phyloP scores from a whole-genome alignment of 78 protist species.

The Protostelium mycophagum region DNA sequence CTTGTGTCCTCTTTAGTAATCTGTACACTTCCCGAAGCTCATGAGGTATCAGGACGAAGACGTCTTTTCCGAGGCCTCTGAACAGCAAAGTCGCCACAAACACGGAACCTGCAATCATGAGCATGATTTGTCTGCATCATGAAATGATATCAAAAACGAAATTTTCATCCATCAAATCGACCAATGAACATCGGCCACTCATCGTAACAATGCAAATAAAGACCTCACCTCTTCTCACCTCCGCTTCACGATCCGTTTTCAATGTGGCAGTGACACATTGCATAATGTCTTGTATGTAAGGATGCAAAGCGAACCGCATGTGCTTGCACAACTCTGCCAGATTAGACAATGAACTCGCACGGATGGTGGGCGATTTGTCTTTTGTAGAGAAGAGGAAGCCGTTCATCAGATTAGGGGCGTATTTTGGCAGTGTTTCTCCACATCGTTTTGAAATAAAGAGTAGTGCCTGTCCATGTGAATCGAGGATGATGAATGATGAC shows the following conservation, averaged over 20 bases:
- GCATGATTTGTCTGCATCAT: not conserved
- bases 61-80: slow-evolving; percentile 32
- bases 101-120: slow-evolving; percentile 5
- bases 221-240: slow-evolving; percentile 47
- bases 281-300: slow-evolving; percentile 36
- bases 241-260: slow-evolving; percentile 2
- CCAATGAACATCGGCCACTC: no score
- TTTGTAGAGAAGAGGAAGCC: slow-evolving; percentile 23
- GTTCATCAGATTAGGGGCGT: slow-evolving; percentile 8
- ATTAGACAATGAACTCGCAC: slow-evolving; percentile 43
- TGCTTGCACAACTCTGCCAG: slow-evolving; percentile 32
- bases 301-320: slow-evolving; percentile 17
- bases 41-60: slow-evolving; percentile 22
- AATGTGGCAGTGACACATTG: slow-evolving; percentile 12
- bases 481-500: no score
- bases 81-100: slow-evolving; percentile 23
- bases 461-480: no score
- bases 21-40: slow-evolving; percentile 16
- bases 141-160: no score
- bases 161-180: no score
- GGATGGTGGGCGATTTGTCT: slow-evolving; percentile 24
- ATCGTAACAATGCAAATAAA: no score
- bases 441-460: slow-evolving; percentile 52
- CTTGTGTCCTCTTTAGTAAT: slow-evolving; percentile 17
- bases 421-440: slow-evolving; percentile 48